Conservation (phyloP, 2,329 filamentous ascomycete species). For the Cryphonectria naterciae region DNA sequence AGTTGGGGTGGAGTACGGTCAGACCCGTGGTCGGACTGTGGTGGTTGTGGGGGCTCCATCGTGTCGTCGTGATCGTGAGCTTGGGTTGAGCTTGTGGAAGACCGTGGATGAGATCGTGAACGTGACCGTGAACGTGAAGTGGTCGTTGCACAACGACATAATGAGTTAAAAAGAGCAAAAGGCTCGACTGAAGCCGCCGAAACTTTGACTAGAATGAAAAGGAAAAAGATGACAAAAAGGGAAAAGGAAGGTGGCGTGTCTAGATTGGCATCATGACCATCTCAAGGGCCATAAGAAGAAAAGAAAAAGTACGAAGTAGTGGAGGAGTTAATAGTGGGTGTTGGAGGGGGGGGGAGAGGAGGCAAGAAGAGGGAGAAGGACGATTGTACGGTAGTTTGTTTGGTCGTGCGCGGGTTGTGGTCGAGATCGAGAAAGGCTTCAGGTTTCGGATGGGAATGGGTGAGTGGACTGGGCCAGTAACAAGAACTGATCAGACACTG, state of each 20-base stretch:
- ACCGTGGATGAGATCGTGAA: constrained; percentile 8
- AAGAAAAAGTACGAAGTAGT: constrained; percentile 1
- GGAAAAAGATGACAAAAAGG: constrained; percentile 1
- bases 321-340: background rate
- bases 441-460: constrained; percentile 7
- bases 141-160: constrained; percentile 29
- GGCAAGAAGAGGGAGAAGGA: background rate
- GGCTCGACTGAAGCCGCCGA: constrained; percentile 21
- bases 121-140: constrained; percentile 10
- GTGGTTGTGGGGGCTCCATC: constrained; percentile 38
- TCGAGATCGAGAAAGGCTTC: background rate
- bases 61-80: constrained; percentile 26
- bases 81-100: constrained; percentile 17
- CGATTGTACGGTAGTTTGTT: background rate
- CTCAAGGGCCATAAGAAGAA: background rate
- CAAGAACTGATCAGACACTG: constrained; percentile 2
- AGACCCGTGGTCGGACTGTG: constrained; percentile 28
- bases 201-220: constrained; percentile 12
- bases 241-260: constrained; percentile 1
- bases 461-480: constrained; percentile 7
- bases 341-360: background rate
- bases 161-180: constrained; percentile 18
- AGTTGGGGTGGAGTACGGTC: constrained; percentile 39
- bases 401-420: constrained; percentile 1
- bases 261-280: constrained; percentile 14